Base-by-base conservation (phyloP, 768 basidiomycete genomes). In the Myochromella boudieri region DNA sequence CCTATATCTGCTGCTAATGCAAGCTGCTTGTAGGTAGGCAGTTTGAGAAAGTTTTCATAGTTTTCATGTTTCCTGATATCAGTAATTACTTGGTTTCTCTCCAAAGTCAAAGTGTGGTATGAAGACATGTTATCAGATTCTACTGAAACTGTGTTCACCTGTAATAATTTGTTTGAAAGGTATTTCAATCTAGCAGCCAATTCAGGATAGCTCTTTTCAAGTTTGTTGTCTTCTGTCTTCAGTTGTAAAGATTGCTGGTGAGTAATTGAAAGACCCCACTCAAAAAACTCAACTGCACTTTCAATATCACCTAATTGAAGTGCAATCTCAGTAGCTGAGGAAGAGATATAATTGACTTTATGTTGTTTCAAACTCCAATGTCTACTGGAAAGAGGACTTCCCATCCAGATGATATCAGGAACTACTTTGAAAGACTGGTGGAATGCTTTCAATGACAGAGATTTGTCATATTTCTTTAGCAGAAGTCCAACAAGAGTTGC, bases 11-110 rank as follows among this genome's bases (percentile, higher is more conserved):
- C 59, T 2, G 58, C 67, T 41, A 50, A 47, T 2, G 48, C 57
- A 9, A 74, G 56, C 12, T 62, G 52, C 2, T 51, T 21, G 26
- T 63, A 68, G 3, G 52, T 29, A 3, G 42, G 37, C 0, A 59
- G 39, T 22, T 43, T 44, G 38, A 71, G 56, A 44, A 72, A 73
- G 14, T 38, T 45, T 22, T 54, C 57, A 52, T 72, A 69, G 0
- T 62, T 68, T 1, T 61, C 56, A 10, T 65, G 21, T 31, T 51
- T 57, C 22, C 67, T 55, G 7, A 69, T 68, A 34, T 67, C 54
- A n/a, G 59, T 55, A 8, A 53, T 25, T 20, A 56, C 8, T 15
- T 41, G 34, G 15, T 51, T 44, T 33, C 51, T 37, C 27, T 43
- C 36, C 27, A 40, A 12, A 20, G 49, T 37, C 12, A 47, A 27